Evolutionary conservation across 768 basidiomycete genomes (phyloP), one percentile per base, ranked within the genome.

Genomic region (Ephemerocybe angulata): DNA sequence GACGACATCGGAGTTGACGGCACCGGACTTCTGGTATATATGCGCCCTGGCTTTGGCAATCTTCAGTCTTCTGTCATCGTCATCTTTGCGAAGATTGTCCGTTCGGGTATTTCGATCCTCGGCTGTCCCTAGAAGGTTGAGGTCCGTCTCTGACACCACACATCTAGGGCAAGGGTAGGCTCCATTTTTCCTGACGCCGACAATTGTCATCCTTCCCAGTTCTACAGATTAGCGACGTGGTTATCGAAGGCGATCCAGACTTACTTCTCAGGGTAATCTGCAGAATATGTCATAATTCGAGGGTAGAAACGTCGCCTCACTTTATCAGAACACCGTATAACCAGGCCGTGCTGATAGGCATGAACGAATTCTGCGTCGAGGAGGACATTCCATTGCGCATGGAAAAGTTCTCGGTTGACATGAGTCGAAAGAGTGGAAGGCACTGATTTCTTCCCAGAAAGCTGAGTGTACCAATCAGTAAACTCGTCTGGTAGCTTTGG

Each of bases 131-230:
- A 63, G n/a, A 8, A 17, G 1, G 31, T 47, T 2, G 12, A 30
- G 17, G 60, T 42, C 19, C 1, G 33, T 43, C 29, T 53, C 56
- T 4, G 59, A 40, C n/a, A 60, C 50, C 1, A 53, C 12, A 42
- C 62, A 65, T 2, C 51, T 50, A 2, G 60, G 60, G 30, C 64
- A 63, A 8, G 60, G 66, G 38, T 35, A 60, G 5, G 4, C 13
- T 0, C 62, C 65, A 3, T 57, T 35, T 31, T 58, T 58, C 3
- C 54, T 44, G 46, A 67, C 58, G 6, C 55, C 49, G 13, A 62
- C 63, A 6, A 73, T 56, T 0, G 70, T 57, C 13, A 68, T 63
- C 54, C 69, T 35, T 8, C 8, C 33, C 10, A 35, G 33, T 8
- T 8, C 8, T 17, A 35, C 33, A 35, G 33, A 35, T 35, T n/a